Evolutionary conservation across 2,329 filamentous ascomycete genomes (phyloP), one percentile per base, ranked within the genome.

Genomic region (Curvularia verruculosa): DNA sequence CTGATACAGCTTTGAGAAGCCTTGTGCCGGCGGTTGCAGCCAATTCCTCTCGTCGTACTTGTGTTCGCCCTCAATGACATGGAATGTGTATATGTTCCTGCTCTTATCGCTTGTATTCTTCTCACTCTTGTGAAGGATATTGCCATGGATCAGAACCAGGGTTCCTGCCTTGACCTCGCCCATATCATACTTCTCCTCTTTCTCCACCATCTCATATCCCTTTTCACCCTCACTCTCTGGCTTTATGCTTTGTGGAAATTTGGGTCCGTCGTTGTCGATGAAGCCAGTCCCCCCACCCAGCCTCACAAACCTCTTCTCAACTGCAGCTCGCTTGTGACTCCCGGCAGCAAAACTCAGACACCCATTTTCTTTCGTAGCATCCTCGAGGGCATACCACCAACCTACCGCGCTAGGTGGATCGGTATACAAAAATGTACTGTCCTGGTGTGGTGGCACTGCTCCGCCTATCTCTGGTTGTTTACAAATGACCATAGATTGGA

Each of bases 401-500:
- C 95, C 95, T 2, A 98, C 90, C 0, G 95, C 95, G 37, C 86
- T 90, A 0, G 94, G 94, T 36, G 91, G 89, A 64, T 92, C 81
- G 1, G 95, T 98, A 75, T 96, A 98, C 60, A 99, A 68, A 67
- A 98, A 99, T 0, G 92, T 93, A 63, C 86, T 91, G 77, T 98
- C 94, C 79, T 96, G 93, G 75, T 99, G 95, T 21, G 92, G 87
- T 1, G 90, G 92, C 41, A 98, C 95, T 1, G 90, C 90, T 21
- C 91, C 94, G 26, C 95, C 95, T 51, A 98, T 97, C 78, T 96
- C 91, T 21, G 95, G 93, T 79, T 97, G 94, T 78, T 99, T 99
- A 85, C 92, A 97, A 68, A 99, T 98, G 26, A 98, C 84, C 95
- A 99, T 99, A 75, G 90, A 95, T 81, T 99, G 95, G 50, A 99